Percentiles rank a stretch among this genome's conserved stretches.
These are phyloP conservation scores for Alternaria sp. DNA, from an alignment of 2,329 filamentous ascomycete genomes.

Conservation along the genomic window DNA sequence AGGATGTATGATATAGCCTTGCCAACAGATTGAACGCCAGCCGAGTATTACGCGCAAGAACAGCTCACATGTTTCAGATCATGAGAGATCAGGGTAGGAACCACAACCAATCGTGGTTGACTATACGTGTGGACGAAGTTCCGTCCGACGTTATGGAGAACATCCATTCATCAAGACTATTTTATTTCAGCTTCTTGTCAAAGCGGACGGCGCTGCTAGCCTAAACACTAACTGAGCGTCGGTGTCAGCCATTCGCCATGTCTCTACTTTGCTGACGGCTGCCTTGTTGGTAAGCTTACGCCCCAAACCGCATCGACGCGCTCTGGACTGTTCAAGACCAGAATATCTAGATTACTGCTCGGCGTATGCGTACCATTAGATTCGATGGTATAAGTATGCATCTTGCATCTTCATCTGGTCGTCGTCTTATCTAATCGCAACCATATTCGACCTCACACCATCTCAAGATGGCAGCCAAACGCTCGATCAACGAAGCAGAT, in stretches of 20 bases:
- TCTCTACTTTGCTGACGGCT: constrained; percentile 1
- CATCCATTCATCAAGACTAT: not conserved
- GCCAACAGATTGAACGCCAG: not conserved
- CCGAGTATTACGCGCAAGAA: not conserved
- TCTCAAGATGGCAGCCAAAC: constrained; percentile 2
- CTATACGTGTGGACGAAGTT: not conserved
- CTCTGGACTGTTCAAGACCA: not conserved
- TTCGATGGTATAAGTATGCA: not conserved
- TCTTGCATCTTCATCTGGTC: not conserved
- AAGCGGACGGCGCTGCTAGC: too few relatives aligned
- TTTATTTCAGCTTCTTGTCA: not conserved
- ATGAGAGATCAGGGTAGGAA: not conserved
- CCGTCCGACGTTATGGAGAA: not conserved
- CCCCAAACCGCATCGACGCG: not conserved
- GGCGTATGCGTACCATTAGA: not conserved
- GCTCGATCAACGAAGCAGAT: constrained; percentile 1
- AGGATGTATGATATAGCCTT: not conserved
- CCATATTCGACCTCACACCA: not conserved
- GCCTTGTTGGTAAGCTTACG: not conserved
- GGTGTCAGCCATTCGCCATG: not conserved
- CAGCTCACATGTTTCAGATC: not conserved
- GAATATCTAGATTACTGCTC: not conserved
- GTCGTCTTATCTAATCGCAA: not conserved
- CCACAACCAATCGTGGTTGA: not conserved
- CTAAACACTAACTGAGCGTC: not conserved